Conservation (phyloP, 1,284 basidiomycete species). For the Microstroma glucosiphilum region DNA sequence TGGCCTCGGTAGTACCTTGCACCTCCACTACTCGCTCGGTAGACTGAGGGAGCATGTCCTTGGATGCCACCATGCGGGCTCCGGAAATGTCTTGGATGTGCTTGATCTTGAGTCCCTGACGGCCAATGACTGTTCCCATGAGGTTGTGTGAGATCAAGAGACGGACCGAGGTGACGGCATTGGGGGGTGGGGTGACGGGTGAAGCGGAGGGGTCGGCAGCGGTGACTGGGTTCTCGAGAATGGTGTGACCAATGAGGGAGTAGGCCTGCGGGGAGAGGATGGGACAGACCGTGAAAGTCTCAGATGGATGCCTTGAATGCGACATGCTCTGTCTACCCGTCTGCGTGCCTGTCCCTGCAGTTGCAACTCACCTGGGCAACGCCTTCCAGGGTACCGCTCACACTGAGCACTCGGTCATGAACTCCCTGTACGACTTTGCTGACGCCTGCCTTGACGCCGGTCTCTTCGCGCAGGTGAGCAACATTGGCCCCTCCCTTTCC, state of each 20-base stretch:
- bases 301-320: no score
- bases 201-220: conserved; percentile 54
- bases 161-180: conserved; percentile 76
- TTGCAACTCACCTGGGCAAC: conserved; percentile 69
- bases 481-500: conserved; percentile 95
- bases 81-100: conserved; percentile 51
- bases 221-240: conserved; percentile 57
- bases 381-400: conserved; percentile 81
- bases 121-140: conserved; percentile 52
- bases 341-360: background rate
- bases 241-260: conserved; percentile 85
- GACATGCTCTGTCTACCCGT: background rate
- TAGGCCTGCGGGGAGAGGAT: conserved; percentile 64
- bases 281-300: background rate
- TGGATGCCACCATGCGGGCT: conserved; percentile 50
- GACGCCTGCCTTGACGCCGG: conserved; percentile 95
- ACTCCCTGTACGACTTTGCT: conserved; percentile 96
- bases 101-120: conserved; percentile 51
- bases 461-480: conserved; percentile 86
- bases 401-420: conserved; percentile 91
- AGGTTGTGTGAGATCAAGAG: conserved; percentile 53
- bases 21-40: conserved; percentile 81
- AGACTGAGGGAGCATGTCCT: conserved; percentile 51
- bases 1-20: conserved; percentile 82
- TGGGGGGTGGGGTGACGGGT: conserved; percentile 61